Evolutionary conservation across 1,139 yeast genomes (phyloP).

Genomic region (Pneumocystis jirovecii): DNA sequence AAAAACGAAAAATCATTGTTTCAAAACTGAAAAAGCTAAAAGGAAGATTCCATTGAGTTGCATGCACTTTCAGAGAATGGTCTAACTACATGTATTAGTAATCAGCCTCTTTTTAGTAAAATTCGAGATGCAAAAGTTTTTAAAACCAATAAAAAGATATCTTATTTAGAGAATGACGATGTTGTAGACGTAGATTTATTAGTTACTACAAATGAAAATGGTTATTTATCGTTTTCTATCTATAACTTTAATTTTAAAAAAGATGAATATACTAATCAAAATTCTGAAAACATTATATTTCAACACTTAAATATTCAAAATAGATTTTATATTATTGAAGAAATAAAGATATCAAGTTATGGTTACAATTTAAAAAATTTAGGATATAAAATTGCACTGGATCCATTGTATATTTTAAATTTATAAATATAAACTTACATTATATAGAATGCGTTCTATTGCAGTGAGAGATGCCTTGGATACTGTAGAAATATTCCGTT

Average conservation of each 20-base stretch:
- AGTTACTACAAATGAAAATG: background rate
- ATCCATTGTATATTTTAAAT: background rate
- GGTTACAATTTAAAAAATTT: background rate
- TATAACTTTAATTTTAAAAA: background rate
- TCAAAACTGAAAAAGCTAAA: background rate
- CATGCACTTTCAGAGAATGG: background rate
- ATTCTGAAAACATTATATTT: background rate
- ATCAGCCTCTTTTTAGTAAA: background rate
- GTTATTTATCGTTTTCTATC: background rate
- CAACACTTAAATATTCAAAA: background rate
- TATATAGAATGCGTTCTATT: background rate
- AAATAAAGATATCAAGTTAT: background rate
- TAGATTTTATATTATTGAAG: background rate
- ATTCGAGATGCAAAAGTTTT: background rate
- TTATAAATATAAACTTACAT: background rate
- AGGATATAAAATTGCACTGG: background rate
- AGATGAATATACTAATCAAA: background rate
- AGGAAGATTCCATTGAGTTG: background rate
- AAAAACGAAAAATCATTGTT: background rate
- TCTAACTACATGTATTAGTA: background rate
- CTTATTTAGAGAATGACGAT: background rate
- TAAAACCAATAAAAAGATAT: background rate
- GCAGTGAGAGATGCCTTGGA: background rate
- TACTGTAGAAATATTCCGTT: background rate
- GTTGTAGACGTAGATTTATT: background rate